These are phyloP conservation scores for Macadamia tetraphylla DNA, from an alignment of 164 flowering plant species.

Conservation along the genomic window DNA sequence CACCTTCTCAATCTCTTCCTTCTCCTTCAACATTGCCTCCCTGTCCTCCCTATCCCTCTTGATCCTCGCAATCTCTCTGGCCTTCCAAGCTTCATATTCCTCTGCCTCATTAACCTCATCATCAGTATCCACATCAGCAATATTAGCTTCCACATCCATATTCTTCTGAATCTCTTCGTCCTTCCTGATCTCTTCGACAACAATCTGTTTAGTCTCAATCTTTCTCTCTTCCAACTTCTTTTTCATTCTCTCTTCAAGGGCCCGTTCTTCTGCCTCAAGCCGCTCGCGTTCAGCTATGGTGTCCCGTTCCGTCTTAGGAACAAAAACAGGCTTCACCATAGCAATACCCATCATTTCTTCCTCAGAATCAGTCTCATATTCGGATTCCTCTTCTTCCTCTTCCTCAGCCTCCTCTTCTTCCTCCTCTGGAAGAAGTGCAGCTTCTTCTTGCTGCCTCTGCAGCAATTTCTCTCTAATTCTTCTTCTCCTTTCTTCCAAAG, in stretches of 20 bases:
- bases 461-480: conserved; percentile 57
- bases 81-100: conserved; percentile 91
- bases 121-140: conserved; percentile 80
- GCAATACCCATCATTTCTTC: conserved; percentile 61
- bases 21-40: conserved; percentile 76
- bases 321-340: conserved; percentile 83
- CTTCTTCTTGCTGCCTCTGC: conserved; percentile 50
- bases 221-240: conserved; percentile 62
- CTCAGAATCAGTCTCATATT: conserved; percentile 92
- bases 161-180: conserved; percentile 69
- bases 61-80: conserved; percentile 81
- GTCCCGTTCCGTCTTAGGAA: conserved; percentile 78
- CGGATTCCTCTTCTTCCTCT: conserved; percentile 75
- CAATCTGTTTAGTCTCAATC: conserved; percentile 64
- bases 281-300: conserved; percentile 84
- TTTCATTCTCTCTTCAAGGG: conserved; percentile 57
- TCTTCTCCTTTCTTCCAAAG: conserved; percentile 67
- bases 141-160: conserved; percentile 56
- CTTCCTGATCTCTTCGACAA: conserved; percentile 69
- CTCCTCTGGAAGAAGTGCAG: conserved; percentile 37
- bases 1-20: conserved; percentile 85
- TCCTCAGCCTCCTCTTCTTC: conserved; percentile 64
- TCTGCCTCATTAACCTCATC: conserved; percentile 91
- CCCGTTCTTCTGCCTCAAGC: conserved; percentile 69
- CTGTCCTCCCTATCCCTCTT: conserved; percentile 84